These are phyloP conservation scores for Hypoxylon trugodes DNA, from an alignment of 495 filamentous ascomycete species.

Conservation along the genomic window DNA sequence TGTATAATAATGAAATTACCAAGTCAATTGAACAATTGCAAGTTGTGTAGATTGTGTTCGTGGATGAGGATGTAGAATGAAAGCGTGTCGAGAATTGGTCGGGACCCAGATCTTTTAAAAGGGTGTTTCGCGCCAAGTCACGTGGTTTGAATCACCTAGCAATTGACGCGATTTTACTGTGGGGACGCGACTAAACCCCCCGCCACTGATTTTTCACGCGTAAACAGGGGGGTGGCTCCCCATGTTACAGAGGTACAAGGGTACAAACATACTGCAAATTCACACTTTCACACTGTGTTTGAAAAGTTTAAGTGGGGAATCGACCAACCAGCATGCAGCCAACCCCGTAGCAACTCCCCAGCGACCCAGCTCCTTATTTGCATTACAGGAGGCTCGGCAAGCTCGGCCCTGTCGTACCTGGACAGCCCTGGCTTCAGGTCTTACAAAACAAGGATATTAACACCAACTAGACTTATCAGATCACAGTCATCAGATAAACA, in stretches of 20 bases:
- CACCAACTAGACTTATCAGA: conserved; percentile 39
- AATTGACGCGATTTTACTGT: conserved; percentile 9
- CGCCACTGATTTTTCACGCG: conserved; percentile 39
- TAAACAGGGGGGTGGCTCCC: background rate
- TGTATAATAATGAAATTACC: conserved; percentile 12
- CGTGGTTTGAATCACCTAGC: conserved; percentile 26
- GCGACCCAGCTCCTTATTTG: background rate
- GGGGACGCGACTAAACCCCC: conserved; percentile 25
- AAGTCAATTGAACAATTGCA: conserved; percentile 23
- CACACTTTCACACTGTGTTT: too few species aligned
- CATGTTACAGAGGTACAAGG: background rate
- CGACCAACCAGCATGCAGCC: background rate
- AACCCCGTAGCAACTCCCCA: background rate
- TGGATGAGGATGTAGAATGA: conserved; percentile 34
- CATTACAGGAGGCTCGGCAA: conserved; percentile 12
- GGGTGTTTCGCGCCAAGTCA: conserved; percentile 41
- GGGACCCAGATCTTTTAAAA: conserved; percentile 41
- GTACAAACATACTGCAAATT: too few species aligned
- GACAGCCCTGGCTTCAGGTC: conserved; percentile 28
- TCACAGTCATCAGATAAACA: conserved; percentile 37
- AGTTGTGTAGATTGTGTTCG: conserved; percentile 24
- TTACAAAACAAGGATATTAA: conserved; percentile 28
- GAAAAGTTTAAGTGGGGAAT: background rate
- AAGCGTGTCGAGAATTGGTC: conserved; percentile 32
- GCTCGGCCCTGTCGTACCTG: conserved; percentile 8